Conservation (phyloP, 1,139 yeast genomes). For the Hansenula sp. region DNA sequence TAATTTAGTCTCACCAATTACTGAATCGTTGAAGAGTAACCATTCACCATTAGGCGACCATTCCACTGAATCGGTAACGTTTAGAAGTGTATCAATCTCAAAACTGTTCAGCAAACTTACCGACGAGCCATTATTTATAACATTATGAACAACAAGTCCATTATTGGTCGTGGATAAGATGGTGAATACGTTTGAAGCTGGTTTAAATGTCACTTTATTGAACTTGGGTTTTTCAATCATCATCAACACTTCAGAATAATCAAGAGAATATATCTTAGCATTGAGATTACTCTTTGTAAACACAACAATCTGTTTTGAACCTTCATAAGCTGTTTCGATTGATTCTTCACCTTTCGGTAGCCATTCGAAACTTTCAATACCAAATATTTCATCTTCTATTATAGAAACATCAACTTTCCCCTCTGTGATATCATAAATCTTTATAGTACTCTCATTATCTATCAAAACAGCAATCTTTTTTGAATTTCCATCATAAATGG, state of each 20-base stretch:
- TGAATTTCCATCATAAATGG: constrained; percentile 1
- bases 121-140: not conserved
- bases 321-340: constrained; percentile 13
- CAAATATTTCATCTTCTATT: constrained; percentile 14
- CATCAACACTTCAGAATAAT: constrained; percentile 4
- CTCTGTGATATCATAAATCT: constrained; percentile 12
- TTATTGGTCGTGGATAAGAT: not conserved
- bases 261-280: constrained; percentile 13
- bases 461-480: constrained; percentile 12
- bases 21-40: constrained; percentile 2
- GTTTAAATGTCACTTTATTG: constrained; percentile 2
- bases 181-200: not conserved
- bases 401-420: constrained; percentile 10
- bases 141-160: not conserved
- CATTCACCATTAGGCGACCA: constrained; percentile 5
- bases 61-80: not conserved
- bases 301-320: constrained; percentile 14
- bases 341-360: constrained; percentile 3
- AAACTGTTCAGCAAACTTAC: not conserved
- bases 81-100: not conserved
- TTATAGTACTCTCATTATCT: constrained; percentile 3
- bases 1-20: constrained; percentile 4
- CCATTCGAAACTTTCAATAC: constrained; percentile 17
- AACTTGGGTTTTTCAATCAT: constrained; percentile 13
- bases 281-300: constrained; percentile 8